A percentile compares a stretch with the other conserved stretches of the same genome.
phyloP scores from a whole-genome alignment of 495 filamentous ascomycete species.

The Aspergillus taichungensis region DNA sequence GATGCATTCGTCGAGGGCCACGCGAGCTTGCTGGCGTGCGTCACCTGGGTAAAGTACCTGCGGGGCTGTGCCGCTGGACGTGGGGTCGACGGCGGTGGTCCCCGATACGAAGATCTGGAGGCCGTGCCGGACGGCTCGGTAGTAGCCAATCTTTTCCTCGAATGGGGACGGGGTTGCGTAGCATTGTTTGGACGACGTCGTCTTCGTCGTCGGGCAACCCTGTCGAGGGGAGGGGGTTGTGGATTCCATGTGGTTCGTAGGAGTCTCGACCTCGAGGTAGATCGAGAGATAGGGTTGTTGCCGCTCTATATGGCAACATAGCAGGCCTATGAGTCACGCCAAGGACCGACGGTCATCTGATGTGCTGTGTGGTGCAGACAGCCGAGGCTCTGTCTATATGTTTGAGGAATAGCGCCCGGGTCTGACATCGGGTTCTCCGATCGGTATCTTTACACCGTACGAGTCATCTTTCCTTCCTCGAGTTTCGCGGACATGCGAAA shows the following conservation, averaged over 20 bases:
- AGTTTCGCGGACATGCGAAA: no score
- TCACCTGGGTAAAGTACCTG: slow-evolving; percentile 30
- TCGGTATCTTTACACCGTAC: no score
- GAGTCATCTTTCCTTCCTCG: no score
- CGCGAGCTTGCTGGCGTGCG: slow-evolving; percentile 29
- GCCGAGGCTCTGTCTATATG: no score
- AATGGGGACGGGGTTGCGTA: slow-evolving; percentile 33
- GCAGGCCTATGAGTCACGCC: slow-evolving; percentile 1
- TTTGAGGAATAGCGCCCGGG: no score
- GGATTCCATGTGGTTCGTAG: no score
- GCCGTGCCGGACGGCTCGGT: slow-evolving; percentile 36
- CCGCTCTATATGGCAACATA: no score
- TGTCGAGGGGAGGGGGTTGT: no score
- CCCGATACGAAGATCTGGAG: slow-evolving; percentile 40
- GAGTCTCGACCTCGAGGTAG: no score
- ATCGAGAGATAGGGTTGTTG: no score
- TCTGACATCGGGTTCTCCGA: no score
- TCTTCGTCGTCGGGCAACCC: neutral
- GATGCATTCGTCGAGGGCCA: slow-evolving; percentile 32
- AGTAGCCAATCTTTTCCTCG: slow-evolving; percentile 37
- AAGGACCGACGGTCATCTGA: neutral
- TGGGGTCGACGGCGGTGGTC: slow-evolving; percentile 33
- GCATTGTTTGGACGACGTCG: slow-evolving; percentile 13
- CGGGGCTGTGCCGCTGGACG: slow-evolving; percentile 22
- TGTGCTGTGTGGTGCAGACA: neutral